Percentiles rank a stretch among this genome's conserved stretches.
Evolutionary conservation across 148 eudicot genomes (phyloP).

Genomic region (Drosera capensis): DNA sequence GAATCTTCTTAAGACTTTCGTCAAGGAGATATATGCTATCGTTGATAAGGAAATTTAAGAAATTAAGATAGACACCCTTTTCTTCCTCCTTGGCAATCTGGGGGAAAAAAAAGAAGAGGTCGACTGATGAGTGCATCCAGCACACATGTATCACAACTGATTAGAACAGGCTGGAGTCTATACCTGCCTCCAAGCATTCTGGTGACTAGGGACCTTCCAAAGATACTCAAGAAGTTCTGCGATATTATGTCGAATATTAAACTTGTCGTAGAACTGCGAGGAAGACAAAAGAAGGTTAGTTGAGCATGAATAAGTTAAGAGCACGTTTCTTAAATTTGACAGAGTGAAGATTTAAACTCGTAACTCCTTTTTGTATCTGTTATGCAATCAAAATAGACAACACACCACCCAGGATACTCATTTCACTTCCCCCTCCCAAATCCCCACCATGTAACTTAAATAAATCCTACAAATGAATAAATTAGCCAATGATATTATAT

Average conservation of each 20-base stretch:
- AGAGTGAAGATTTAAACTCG: background rate
- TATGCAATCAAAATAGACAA: too few species aligned
- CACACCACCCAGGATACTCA: too few species aligned
- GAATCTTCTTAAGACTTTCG: conserved; percentile 96
- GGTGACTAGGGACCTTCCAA: conserved; percentile 99
- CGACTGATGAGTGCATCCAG: background rate
- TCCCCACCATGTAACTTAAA: too few species aligned
- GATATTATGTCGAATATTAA: conserved; percentile 93
- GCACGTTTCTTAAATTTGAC: background rate
- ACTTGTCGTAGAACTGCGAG: conserved; percentile 93
- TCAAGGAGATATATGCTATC: conserved; percentile 94
- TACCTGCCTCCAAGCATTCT: conserved; percentile 89
- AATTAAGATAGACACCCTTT: conserved; percentile 93
- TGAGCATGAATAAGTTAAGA: background rate
- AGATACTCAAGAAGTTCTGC: conserved; percentile 93
- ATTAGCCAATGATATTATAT: too few species aligned
- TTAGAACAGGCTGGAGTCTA: background rate
- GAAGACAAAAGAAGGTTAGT: background rate
- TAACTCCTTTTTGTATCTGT: too few species aligned
- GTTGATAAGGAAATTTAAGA: conserved; percentile 79
- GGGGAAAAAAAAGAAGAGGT: conserved; percentile 4
- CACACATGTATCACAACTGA: background rate
- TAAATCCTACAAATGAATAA: too few species aligned
- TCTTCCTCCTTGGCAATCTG: conserved; percentile 97
- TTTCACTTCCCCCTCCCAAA: too few species aligned